These are phyloP conservation scores for Aspergillus sclerotiicarbonarius DNA, from an alignment of 495 filamentous ascomycete genomes.

Conservation along the genomic window DNA sequence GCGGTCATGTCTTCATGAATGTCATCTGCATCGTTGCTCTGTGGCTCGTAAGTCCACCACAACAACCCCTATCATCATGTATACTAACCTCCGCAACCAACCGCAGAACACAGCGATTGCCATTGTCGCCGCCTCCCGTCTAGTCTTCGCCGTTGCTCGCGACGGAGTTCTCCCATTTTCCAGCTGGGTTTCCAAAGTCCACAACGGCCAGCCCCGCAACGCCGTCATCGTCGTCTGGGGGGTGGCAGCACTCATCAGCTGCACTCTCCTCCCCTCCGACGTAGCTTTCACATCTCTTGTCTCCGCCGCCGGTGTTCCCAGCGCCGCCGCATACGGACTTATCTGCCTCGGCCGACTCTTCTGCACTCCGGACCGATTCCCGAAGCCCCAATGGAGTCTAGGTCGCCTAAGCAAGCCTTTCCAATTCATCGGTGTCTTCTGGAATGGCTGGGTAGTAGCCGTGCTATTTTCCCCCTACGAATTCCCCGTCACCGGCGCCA, in stretches of 20 bases:
- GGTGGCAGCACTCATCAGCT: constrained; percentile 48
- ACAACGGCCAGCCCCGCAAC: constrained; percentile 52
- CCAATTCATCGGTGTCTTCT: constrained; percentile 48
- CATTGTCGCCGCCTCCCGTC: constrained; percentile 53
- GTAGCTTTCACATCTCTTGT: constrained; percentile 57
- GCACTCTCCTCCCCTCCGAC: constrained; percentile 51
- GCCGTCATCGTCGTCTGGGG: constrained; percentile 54
- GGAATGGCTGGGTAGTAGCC: constrained; percentile 52
- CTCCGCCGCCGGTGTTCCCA: constrained; percentile 49
- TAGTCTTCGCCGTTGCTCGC: constrained; percentile 56
- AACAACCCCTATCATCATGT: not conserved
- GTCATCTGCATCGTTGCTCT: constrained; percentile 49
- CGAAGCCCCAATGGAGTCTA: constrained; percentile 46
- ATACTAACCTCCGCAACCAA: constrained; percentile 11
- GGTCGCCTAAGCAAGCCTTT: constrained; percentile 46
- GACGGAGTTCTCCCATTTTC: constrained; percentile 57
- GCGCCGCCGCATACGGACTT: constrained; percentile 53
- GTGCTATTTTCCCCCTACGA: constrained; percentile 47
- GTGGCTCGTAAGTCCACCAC: constrained; percentile 38
- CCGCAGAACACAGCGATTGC: constrained; percentile 53
- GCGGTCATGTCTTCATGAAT: constrained; percentile 57
- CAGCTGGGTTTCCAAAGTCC: constrained; percentile 51
- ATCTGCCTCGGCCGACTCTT: constrained; percentile 52
- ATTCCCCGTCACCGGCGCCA: constrained; percentile 44
- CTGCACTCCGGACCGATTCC: constrained; percentile 46